These are phyloP conservation scores for Dryadomyces quercus-mongolicae DNA, from an alignment of 2,329 filamentous ascomycete genomes.

Conservation along the genomic window DNA sequence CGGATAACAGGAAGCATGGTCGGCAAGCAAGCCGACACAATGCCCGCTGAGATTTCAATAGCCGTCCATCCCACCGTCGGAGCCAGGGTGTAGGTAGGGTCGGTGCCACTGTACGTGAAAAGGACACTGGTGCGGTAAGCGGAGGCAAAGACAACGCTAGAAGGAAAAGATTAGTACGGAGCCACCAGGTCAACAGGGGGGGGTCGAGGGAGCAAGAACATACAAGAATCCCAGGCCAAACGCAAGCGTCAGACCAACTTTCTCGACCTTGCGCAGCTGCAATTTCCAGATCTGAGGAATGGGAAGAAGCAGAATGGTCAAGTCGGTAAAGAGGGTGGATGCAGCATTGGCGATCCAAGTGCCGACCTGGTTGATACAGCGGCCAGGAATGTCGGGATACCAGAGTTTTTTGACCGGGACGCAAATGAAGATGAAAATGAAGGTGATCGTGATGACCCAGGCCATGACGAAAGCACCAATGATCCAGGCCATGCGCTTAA, in stretches of 20 bases:
- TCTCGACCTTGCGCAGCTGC: slow-evolving; percentile 26
- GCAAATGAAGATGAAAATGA: slow-evolving; percentile 40
- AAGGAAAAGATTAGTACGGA: too few species aligned
- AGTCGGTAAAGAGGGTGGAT: slow-evolving; percentile 33
- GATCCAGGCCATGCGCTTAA: slow-evolving; percentile 27
- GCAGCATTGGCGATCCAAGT: slow-evolving; percentile 38
- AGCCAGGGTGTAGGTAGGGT: slow-evolving; percentile 34
- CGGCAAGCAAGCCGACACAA: slow-evolving; percentile 40
- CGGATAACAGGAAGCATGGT: slow-evolving; percentile 33
- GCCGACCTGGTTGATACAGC: slow-evolving; percentile 35
- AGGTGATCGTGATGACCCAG: slow-evolving; percentile 35
- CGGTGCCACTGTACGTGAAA: slow-evolving; percentile 26
- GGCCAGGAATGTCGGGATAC: slow-evolving; percentile 30
- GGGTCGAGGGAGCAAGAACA: slow-evolving; percentile 7
- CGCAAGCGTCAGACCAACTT: slow-evolving; percentile 29
- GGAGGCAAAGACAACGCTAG: slow-evolving; percentile 31
- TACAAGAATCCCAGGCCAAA: slow-evolving; percentile 33
- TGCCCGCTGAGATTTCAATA: slow-evolving; percentile 36
- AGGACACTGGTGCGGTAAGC: slow-evolving; percentile 34
- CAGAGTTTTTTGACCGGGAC: slow-evolving; percentile 35
- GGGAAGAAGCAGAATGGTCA: slow-evolving; percentile 31
- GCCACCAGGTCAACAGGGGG: too few species aligned
- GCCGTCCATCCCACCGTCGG: slow-evolving; percentile 33
- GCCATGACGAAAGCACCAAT: slow-evolving; percentile 29
- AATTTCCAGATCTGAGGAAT: slow-evolving; percentile 32